phyloP scores from a whole-genome alignment of 2,329 filamentous ascomycete genomes.

The Aspergillus sp. region DNA sequence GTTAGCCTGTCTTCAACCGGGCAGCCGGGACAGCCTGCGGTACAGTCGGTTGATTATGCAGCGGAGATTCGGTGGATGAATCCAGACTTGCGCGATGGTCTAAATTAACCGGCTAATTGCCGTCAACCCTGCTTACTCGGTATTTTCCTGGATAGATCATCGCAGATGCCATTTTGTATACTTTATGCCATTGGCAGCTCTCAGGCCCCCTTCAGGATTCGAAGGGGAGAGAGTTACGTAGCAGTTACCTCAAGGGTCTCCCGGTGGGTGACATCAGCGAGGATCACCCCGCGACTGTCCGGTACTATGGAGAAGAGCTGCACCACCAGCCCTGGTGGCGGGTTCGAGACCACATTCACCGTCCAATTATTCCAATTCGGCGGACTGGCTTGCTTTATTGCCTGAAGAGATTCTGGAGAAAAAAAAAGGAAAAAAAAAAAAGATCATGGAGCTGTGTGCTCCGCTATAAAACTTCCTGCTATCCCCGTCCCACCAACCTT shows the following conservation, averaged over 20 bases:
- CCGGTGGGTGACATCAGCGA: slow-evolving; percentile 6
- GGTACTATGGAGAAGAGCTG: background rate
- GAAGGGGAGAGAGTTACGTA: background rate
- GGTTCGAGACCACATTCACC: too few species aligned
- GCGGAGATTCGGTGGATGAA: background rate
- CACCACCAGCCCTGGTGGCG: background rate
- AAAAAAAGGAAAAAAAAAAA: background rate
- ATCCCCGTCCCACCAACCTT: background rate
- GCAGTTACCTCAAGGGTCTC: background rate
- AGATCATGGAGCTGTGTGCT: background rate
- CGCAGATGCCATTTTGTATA: too few species aligned
- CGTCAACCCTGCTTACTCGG: background rate
- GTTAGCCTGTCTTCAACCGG: background rate
- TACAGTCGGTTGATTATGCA: slow-evolving; percentile 1
- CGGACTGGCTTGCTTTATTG: background rate
- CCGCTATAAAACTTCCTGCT: background rate
- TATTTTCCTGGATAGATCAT: background rate
- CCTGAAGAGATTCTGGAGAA: background rate
- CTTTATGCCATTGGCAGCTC: too few species aligned
- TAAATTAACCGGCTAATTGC: slow-evolving; percentile 22
- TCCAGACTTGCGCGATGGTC: background rate
- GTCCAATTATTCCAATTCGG: background rate
- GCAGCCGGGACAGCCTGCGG: background rate
- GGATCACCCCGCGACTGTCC: slow-evolving; percentile 4
- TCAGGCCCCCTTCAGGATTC: too few species aligned